Evolutionary conservation across 805 yeast species (phyloP), one percentile per base, ranked within the genome.

Genomic region (Komagataella pseudopastoris): DNA sequence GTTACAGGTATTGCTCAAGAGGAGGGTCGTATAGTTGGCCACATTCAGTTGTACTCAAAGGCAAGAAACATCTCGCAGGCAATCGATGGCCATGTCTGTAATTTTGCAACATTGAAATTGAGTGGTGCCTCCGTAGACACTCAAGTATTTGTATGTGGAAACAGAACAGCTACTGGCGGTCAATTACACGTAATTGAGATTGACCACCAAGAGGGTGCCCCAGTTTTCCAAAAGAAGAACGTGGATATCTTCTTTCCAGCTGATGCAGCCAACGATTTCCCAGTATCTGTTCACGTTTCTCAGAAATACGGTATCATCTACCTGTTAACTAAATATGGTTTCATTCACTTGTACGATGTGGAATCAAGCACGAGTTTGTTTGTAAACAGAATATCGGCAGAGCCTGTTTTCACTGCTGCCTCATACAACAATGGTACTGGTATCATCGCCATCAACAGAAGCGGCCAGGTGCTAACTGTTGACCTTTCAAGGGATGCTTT

Each of bases 241-340:
- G 93, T 87, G 49, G 98, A 91, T 60, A 82, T 93, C 55, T 93
- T 86, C 70, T 89, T 91, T 78, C 99, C 99, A 43, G 90, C 96
- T 23, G 99, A 95, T 71, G 96, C 96, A 48, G 75, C 86, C 45
- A 86, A 85, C 65, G 99, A 93, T 70, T 93, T 93, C 82, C 99
- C 99, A 54, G 89, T 93, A 58, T 79, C 96, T 50, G 78, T 90
- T 55, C 93, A 88, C 65, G 81, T 91, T 47, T 83, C 96, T 23
- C 78, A 85, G 69, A 77, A 78, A 63, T 93, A 82, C 61, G 98
- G 98, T 58, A 79, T 93, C 54, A 75, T 86, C 55, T 93, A 89
- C 68, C 76, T 93, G 58, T 77, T 93, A 65, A 93, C 99, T 55
- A 95, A 95, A 71, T 86, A 86, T 63, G 99, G 99, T 23, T 93